These are phyloP conservation scores for Lentinus polychrous DNA, from an alignment of 1,284 basidiomycete species.

Conservation along the genomic window DNA sequence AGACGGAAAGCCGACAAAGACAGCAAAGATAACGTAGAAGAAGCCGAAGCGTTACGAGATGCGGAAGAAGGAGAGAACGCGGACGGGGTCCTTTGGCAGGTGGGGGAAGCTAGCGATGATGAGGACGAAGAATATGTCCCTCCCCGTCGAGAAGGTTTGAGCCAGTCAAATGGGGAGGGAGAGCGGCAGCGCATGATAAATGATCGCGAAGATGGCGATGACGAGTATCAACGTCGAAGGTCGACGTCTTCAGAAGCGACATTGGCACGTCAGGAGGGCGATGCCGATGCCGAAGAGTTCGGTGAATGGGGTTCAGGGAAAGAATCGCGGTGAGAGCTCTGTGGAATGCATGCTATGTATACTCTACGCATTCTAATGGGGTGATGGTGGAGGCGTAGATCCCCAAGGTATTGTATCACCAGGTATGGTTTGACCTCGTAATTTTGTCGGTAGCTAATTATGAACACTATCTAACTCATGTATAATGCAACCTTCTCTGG, in stretches of 20 bases:
- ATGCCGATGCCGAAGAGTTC: constrained; percentile 20
- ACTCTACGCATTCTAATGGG: neutral
- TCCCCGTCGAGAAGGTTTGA: constrained; percentile 6
- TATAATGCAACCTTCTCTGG: neutral
- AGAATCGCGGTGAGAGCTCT: neutral
- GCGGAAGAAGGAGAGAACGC: constrained; percentile 33
- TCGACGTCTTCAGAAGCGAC: constrained; percentile 35
- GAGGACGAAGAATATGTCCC: constrained; percentile 30
- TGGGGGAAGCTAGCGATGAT: constrained; percentile 61
- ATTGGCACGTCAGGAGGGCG: constrained; percentile 24
- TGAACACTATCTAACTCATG: neutral
- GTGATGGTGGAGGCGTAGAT: neutral
- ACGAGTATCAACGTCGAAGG: constrained; percentile 19
- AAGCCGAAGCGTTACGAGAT: constrained; percentile 29
- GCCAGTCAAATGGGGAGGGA: constrained; percentile 14
- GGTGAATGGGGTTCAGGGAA: constrained; percentile 18
- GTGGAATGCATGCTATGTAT: neutral
- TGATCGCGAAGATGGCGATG: constrained; percentile 20
- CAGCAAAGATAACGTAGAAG: constrained; percentile 19
- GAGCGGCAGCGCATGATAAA: constrained; percentile 23
- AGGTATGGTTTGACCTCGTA: constrained; percentile 2
- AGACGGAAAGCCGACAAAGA: constrained; percentile 13
- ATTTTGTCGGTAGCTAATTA: neutral
- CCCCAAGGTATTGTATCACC: neutral
- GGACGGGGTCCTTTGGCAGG: constrained; percentile 50